These are phyloP conservation scores for Phytophthora multivora DNA, from an alignment of 352 stramenopile genomes.

Conservation along the genomic window DNA sequence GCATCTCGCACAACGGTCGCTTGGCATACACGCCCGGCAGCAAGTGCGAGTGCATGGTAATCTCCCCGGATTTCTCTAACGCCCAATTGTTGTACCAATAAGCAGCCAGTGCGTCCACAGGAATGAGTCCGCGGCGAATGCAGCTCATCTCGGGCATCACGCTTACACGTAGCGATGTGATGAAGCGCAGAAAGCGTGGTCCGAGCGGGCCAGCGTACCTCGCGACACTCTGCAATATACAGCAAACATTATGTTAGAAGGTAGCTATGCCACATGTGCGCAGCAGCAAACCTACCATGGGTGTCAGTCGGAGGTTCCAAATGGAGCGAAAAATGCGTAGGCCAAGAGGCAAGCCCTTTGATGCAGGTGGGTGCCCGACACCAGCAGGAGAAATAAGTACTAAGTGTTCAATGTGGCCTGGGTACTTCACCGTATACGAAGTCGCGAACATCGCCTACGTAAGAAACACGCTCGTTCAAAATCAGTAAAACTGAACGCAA, in stretches of 20 bases:
- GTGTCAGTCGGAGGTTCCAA: slow-evolving; percentile 56
- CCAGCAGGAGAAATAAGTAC: slow-evolving; percentile 68
- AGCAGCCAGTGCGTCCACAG: slow-evolving; percentile 40
- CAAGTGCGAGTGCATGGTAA: slow-evolving; percentile 73
- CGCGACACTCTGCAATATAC: slow-evolving; percentile 40
- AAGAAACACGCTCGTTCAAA: neutral
- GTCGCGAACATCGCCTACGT: slow-evolving; percentile 62
- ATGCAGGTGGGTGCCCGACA: slow-evolving; percentile 45
- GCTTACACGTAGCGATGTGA: slow-evolving; percentile 46
- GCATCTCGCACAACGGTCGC: slow-evolving; percentile 59
- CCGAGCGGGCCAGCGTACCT: slow-evolving; percentile 62
- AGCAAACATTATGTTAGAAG: neutral
- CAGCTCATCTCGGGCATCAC: slow-evolving; percentile 68
- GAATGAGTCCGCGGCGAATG: slow-evolving; percentile 53
- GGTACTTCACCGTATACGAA: slow-evolving; percentile 56
- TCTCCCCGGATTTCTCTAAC: slow-evolving; percentile 62
- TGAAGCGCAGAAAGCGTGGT: slow-evolving; percentile 49
- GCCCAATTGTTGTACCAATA: slow-evolving; percentile 87
- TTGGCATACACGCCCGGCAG: slow-evolving; percentile 59
- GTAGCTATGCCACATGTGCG: neutral
- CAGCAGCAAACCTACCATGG: slow-evolving; percentile 43
- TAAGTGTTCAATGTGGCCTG: slow-evolving; percentile 53
- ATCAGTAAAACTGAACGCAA: neutral
- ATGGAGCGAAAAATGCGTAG: slow-evolving; percentile 54
- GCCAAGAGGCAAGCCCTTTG: slow-evolving; percentile 34